These are phyloP conservation scores for Pyrenophora seminiperda DNA, from an alignment of 2,329 filamentous ascomycete genomes.

Conservation along the genomic window DNA sequence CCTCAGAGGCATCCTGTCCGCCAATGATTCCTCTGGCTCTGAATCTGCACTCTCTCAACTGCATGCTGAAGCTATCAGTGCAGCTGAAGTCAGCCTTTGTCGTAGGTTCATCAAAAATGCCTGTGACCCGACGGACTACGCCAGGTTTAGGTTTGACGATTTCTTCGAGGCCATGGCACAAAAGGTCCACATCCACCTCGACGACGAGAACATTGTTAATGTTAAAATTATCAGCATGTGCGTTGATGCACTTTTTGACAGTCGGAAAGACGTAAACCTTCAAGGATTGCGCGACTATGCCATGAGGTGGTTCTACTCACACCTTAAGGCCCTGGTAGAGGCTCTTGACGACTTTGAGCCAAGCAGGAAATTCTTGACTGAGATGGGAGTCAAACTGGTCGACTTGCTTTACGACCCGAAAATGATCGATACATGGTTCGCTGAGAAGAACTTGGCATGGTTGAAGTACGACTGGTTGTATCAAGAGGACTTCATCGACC, in stretches of 20 bases:
- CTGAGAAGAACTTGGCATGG: not conserved
- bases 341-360: not conserved
- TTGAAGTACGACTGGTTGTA: constrained; percentile 4
- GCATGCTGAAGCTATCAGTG: not conserved
- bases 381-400: not conserved
- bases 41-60: not conserved
- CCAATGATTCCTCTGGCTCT: not conserved
- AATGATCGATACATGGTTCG: not conserved
- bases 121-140: constrained; percentile 1
- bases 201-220: not conserved
- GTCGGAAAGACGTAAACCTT: not conserved
- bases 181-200: constrained; percentile 12
- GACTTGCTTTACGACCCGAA: not conserved
- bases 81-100: not conserved
- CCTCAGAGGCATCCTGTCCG: not conserved
- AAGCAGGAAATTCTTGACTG: not conserved
- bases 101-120: not conserved
- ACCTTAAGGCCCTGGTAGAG: not conserved
- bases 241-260: not conserved
- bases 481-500: constrained; percentile 3
- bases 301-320: not conserved
- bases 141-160: constrained; percentile 16
- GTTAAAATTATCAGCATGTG: not conserved
- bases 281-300: constrained; percentile 1
- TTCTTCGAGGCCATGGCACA: constrained; percentile 18